phyloP scores from a whole-genome alignment of 805 yeast genomes.

The Sugiyamaella lignohabitans region DNA sequence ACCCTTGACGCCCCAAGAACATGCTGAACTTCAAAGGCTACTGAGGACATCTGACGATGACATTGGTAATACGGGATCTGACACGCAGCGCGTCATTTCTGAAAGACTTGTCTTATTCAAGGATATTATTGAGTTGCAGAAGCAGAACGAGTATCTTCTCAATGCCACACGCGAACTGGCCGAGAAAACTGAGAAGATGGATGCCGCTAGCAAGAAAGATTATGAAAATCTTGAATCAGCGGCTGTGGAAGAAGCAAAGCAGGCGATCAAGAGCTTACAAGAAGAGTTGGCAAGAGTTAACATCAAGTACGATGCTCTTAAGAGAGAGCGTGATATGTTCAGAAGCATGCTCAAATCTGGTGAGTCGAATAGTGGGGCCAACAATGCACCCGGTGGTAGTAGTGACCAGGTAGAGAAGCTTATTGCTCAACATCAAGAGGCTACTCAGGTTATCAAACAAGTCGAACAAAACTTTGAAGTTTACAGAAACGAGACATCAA shows the following conservation, averaged over 20 bases:
- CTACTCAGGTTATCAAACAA: conserved; percentile 26
- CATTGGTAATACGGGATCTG: conserved; percentile 42
- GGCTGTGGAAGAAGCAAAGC: conserved; percentile 32
- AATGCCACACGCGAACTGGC: conserved; percentile 67
- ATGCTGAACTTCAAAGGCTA: conserved; percentile 53
- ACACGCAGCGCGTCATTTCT: conserved; percentile 65
- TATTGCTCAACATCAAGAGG: conserved; percentile 18
- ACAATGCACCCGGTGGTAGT: conserved; percentile 4
- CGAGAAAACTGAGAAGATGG: conserved; percentile 59
- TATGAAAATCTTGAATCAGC: conserved; percentile 27
- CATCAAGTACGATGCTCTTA: conserved; percentile 45
- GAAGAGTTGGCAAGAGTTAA: conserved; percentile 40
- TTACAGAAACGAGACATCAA: conserved; percentile 36
- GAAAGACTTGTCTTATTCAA: conserved; percentile 68
- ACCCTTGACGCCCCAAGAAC: conserved; percentile 61
- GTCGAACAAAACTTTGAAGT: conserved; percentile 34
- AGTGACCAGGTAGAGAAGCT: conserved; percentile 11
- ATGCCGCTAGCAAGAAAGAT: conserved; percentile 28
- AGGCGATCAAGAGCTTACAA: conserved; percentile 28
- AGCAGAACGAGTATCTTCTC: conserved; percentile 67
- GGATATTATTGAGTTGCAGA: conserved; percentile 59
- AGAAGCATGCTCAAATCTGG: conserved; percentile 30
- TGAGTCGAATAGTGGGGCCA: conserved; percentile 1
- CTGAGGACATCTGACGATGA: conserved; percentile 31
- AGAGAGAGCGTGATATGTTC: conserved; percentile 66